phyloP scores from a whole-genome alignment of 306 rosid species.

The Adenanthera pavonina region DNA sequence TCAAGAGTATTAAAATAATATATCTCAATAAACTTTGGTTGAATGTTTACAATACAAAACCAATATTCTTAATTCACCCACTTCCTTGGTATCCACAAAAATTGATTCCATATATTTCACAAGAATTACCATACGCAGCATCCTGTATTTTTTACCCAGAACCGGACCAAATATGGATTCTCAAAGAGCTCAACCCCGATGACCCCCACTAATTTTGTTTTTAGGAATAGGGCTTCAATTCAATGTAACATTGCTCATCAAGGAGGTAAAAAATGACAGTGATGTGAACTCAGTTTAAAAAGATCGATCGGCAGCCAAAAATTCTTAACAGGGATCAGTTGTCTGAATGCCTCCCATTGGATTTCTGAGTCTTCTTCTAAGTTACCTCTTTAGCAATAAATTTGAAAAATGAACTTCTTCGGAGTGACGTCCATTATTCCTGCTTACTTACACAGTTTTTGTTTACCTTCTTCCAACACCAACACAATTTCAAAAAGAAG shows the following conservation, averaged over 20 bases:
- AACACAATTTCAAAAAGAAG: slow-evolving; percentile 49
- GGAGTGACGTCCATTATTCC: slow-evolving; percentile 13
- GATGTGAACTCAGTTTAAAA: slow-evolving; percentile 45
- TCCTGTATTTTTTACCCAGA: slow-evolving; percentile 44
- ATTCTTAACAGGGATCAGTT: slow-evolving; percentile 36
- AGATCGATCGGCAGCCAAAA: slow-evolving; percentile 49
- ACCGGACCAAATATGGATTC: slow-evolving; percentile 43
- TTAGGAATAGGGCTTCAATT: slow-evolving; percentile 31
- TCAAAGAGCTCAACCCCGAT: slow-evolving; percentile 18
- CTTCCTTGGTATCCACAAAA: slow-evolving; percentile 27
- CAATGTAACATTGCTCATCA: slow-evolving; percentile 33
- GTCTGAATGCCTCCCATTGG: slow-evolving; percentile 21
- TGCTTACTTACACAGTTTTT: slow-evolving; percentile 38
- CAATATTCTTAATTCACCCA: slow-evolving; percentile 23
- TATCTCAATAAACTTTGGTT: slow-evolving; percentile 20
- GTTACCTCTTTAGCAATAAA: neutral
- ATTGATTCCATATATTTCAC: slow-evolving; percentile 34
- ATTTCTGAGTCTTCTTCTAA: slow-evolving; percentile 21
- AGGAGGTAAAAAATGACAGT: slow-evolving; percentile 41
- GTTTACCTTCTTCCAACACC: slow-evolving; percentile 37
- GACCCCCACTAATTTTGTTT: slow-evolving; percentile 31
- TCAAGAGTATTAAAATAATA: neutral
- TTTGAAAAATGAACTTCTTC: slow-evolving; percentile 25
- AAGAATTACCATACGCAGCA: slow-evolving; percentile 33
- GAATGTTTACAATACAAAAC: slow-evolving; percentile 16